phyloP scores from a whole-genome alignment of 257 asterid species.

The Orobanche coerulescens region DNA sequence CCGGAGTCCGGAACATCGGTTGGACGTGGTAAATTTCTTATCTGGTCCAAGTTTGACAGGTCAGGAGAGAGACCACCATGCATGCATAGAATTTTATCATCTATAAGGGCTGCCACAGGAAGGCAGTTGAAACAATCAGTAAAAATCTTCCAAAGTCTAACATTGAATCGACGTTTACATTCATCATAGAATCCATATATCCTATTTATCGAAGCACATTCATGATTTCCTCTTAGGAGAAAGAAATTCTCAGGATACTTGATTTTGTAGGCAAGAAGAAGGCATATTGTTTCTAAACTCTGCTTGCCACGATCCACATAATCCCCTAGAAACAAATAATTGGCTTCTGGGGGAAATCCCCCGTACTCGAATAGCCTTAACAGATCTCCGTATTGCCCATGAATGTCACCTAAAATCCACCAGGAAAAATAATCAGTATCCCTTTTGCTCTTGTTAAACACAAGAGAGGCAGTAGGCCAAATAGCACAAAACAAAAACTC shows the following conservation, averaged over 20 bases:
- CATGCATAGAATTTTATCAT: slow-evolving; percentile 52
- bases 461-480: too few species aligned
- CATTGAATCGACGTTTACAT: slow-evolving; percentile 49
- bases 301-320: slow-evolving; percentile 55
- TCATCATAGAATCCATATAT: slow-evolving; percentile 53
- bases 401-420: slow-evolving; percentile 41
- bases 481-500: too few species aligned
- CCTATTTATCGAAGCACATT: slow-evolving; percentile 50
- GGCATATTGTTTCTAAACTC: slow-evolving; percentile 49
- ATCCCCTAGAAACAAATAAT: slow-evolving; percentile 50
- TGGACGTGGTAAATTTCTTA: slow-evolving; percentile 44
- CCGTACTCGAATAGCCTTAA: slow-evolving; percentile 51
- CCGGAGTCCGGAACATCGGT: slow-evolving; percentile 50
- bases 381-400: slow-evolving; percentile 53
- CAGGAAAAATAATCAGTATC: not conserved
- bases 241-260: slow-evolving; percentile 52
- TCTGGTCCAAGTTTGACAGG: slow-evolving; percentile 39
- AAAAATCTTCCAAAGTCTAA: slow-evolving; percentile 43
- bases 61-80: slow-evolving; percentile 57
- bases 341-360: slow-evolving; percentile 56
- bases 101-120: slow-evolving; percentile 53
- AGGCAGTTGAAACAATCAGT: slow-evolving; percentile 55
- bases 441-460: too few species aligned
- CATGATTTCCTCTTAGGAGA: slow-evolving; percentile 49
- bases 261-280: slow-evolving; percentile 54